Evolutionary conservation across 805 yeast species (phyloP), one percentile per base, ranked within the genome.

Genomic region (Sungouiella thailandica): DNA sequence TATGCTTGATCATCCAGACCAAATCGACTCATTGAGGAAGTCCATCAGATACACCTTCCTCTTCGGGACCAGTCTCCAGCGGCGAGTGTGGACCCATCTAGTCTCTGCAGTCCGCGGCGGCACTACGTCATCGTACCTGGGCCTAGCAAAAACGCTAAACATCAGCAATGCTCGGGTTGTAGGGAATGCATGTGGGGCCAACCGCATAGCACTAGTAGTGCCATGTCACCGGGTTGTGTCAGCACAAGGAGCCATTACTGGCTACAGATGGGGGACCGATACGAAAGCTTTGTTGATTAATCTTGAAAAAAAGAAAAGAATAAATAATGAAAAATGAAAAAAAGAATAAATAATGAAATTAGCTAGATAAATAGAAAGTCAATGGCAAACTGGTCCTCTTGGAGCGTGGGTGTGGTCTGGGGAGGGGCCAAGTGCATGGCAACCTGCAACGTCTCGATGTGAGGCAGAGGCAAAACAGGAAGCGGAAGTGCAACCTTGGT

Each of bases 191-290:
- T 59, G 68, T 29, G 68, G 62, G 3, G 52, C 62, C 13, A 69
- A 69, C 42, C 53, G 51, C 17, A 42, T 68, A 8, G 65, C 71
- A 2, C 28, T 67, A 4, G 20, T 68, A 4, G 51, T 69, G 4
- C 74, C 75, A 1, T 68, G 74, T 43, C 74, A 69, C 45, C 46
- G 72, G 31, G 65, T 67, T 1, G 26, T 65, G 14, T 53, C 60
- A 10, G 46, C 47, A 5, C 37, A 40, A 19, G 58, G 58, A 5
- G 50, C 49, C 17, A 47, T 61, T 8, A 58, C 65, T 11, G 69
- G 70, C 5, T 70, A 57, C 43, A 49, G 59, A 31, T 66, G 62
- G 58, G 72, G 72, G 2, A 31, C 49, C 4, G 46, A 41, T 5
- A 32, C 65, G 28, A 68, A 68, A 44, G 33, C 17, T 25, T 33